phyloP scores from a whole-genome alignment of 768 basidiomycete species.

The Tulasnella sp. region DNA sequence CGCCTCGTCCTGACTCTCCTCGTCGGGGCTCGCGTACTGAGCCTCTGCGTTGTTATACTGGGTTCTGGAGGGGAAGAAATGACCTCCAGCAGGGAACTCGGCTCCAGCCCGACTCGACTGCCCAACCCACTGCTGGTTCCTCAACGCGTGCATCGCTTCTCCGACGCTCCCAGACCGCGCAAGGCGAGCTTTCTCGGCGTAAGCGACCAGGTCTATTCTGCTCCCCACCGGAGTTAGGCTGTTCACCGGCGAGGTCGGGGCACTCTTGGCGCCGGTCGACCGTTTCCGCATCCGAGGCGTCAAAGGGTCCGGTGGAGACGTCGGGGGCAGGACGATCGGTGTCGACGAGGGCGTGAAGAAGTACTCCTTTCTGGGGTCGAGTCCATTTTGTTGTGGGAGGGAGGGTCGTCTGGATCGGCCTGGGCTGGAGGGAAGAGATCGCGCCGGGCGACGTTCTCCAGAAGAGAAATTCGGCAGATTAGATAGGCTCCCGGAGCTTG shows the following conservation, averaged over 20 bases:
- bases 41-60: not conserved
- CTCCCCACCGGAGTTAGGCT: not conserved
- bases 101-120: not conserved
- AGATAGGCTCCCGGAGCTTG: not conserved
- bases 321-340: constrained; percentile 5
- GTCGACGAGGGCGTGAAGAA: constrained; percentile 16
- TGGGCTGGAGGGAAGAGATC: not conserved
- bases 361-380: not conserved
- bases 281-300: constrained; percentile 2
- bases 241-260: not conserved
- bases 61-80: not conserved
- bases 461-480: not conserved
- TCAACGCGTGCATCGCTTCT: not conserved
- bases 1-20: not conserved
- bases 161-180: not conserved
- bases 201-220: not conserved
- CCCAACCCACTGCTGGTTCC: not conserved
- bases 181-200: not conserved
- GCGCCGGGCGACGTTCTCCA: not conserved
- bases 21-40: not conserved
- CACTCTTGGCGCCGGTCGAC: not conserved
- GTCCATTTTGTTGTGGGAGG: not conserved
- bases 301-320: not conserved
- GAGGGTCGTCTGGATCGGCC: not conserved
- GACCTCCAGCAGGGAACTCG: not conserved